Evolutionary conservation across 306 rosid species (phyloP), one percentile per base, ranked within the genome.

Genomic region (Pterocarpus macrocarpus): DNA sequence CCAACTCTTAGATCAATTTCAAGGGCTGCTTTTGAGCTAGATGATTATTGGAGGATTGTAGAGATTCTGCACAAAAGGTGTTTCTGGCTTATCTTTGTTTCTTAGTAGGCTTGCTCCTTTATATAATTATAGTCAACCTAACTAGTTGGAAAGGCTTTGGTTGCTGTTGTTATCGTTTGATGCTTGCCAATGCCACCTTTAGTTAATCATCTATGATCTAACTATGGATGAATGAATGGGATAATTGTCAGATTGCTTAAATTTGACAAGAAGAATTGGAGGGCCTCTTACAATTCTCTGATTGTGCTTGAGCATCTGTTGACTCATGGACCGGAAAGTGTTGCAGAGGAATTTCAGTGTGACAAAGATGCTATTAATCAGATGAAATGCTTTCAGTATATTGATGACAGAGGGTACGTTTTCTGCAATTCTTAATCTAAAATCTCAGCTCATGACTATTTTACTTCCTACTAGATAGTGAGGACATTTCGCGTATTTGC

Each of bases 241-340:
- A 22, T 39, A 12, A 63, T 66, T 86, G 16, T 28, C 88, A 91
- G 97, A 74, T 84, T 94, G 62, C 15, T 64, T n/a, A 90, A 86
- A 83, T 94, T 94, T 86, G 95, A 89, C 72, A 90, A 83, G 64
- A 90, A 87, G 64, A 59, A 88, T 41, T 94, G 97, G 97, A 94
- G 95, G 86, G 76, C 83, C 12, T 89, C 93, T 43, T 86, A 89
- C 89, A 91, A 90, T 79, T 83, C 95, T 77, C 84, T 90, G 75
- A 82, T 85, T 50, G 90, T 88, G 38, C 86, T 90, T 35, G 98
- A 94, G 79, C 89, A 89, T 56, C 72, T 89, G 71, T 80, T 90
- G 81, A 91, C 95, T 77, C 95, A 91, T 77, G 98, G 95, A 80
- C 98, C 98, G 0, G 90, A 86, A 83, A 93, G 98, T 69, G 81